Evolutionary conservation across 805 yeast genomes (phyloP).

Genomic region (Sungouiella thailandica): DNA sequence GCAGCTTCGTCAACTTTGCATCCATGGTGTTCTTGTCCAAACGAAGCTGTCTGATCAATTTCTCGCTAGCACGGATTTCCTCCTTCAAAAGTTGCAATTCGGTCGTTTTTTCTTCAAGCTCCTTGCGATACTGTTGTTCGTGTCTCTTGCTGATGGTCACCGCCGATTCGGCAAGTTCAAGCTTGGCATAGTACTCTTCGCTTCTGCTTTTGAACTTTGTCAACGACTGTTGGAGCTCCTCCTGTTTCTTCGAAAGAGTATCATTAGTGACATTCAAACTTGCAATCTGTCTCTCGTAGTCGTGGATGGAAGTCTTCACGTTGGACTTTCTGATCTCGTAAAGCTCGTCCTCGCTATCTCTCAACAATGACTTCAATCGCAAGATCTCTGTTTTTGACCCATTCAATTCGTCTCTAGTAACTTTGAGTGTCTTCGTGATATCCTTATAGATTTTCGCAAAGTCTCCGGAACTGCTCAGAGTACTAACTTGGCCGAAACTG

Average conservation of each 20-base stretch:
- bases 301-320: slow-evolving; percentile 32
- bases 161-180: slow-evolving; percentile 76
- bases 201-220: slow-evolving; percentile 62
- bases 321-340: slow-evolving; percentile 38
- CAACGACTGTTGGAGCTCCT: slow-evolving; percentile 35
- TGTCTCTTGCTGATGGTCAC: slow-evolving; percentile 58
- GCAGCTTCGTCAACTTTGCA: slow-evolving; percentile 21
- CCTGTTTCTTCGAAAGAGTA: slow-evolving; percentile 50
- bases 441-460: slow-evolving; percentile 48
- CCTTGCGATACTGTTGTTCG: slow-evolving; percentile 47
- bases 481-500: slow-evolving; percentile 25
- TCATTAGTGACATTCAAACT: slow-evolving; percentile 55
- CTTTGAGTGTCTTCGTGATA: slow-evolving; percentile 38
- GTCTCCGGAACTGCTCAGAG: slow-evolving; percentile 28
- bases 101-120: slow-evolving; percentile 51
- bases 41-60: slow-evolving; percentile 44
- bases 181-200: slow-evolving; percentile 64
- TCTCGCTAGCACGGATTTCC: slow-evolving; percentile 51
- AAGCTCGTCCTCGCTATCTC: slow-evolving; percentile 41
- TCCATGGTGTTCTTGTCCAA: slow-evolving; percentile 23
- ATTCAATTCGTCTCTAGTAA: slow-evolving; percentile 41
- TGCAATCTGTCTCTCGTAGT: slow-evolving; percentile 35
- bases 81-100: slow-evolving; percentile 47
- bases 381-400: slow-evolving; percentile 38
- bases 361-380: slow-evolving; percentile 36